A percentile compares a stretch with the other conserved stretches of the same genome.
Conservation (phyloP, 2,329 filamentous ascomycete genomes). For the Capronia americana region DNA sequence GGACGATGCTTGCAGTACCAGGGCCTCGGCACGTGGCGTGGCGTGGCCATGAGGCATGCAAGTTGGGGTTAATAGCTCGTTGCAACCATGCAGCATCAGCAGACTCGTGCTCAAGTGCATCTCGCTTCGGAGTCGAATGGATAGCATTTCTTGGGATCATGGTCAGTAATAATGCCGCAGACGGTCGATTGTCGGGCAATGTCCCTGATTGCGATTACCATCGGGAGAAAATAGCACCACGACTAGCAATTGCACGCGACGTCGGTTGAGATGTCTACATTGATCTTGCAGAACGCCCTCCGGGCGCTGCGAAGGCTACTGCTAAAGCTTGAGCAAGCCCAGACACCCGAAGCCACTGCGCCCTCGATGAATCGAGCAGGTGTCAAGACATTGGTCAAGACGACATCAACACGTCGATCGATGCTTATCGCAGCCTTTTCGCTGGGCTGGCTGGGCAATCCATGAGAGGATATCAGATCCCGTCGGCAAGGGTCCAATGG, state of each 20-base stretch:
- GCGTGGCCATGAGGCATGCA: constrained; percentile 12
- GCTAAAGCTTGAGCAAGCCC: background rate
- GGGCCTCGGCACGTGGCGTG: constrained; percentile 20
- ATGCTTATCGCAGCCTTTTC: constrained; percentile 10
- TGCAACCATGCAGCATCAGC: constrained; percentile 11
- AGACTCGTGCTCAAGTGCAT: background rate
- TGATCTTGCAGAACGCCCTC: background rate
- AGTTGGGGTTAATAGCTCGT: background rate
- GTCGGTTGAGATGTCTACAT: background rate
- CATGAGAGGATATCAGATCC: constrained; percentile 11
- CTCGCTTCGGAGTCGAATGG: constrained; percentile 1
- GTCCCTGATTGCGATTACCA: too few relatives aligned
- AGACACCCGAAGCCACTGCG: background rate
- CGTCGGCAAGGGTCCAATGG: background rate
- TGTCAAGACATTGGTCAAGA: background rate
- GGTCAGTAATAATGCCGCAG: background rate
- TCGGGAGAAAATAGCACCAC: background rate
- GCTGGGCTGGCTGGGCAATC: background rate
- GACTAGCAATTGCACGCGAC: background rate
- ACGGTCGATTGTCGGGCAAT: background rate
- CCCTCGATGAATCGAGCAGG: background rate
- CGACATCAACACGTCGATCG: background rate
- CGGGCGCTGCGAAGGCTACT: background rate
- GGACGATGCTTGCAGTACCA: background rate
- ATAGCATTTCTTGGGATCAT: background rate